Evolutionary conservation across 805 yeast genomes (phyloP), one percentile per base, ranked within the genome.

Genomic region (Saccharomycopsis lassenensis): DNA sequence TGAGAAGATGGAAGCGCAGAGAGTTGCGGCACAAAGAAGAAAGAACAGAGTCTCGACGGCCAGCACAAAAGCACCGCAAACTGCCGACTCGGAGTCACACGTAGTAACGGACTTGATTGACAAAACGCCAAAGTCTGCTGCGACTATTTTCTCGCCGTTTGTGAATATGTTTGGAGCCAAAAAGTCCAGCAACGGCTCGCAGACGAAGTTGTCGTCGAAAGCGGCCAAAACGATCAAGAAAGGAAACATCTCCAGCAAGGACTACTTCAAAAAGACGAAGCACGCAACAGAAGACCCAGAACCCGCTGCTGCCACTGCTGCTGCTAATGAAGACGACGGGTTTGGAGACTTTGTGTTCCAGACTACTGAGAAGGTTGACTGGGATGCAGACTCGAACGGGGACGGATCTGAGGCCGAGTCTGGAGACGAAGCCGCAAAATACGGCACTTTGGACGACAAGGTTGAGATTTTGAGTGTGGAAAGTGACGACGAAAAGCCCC

Each of bases 281-380:
- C n/a, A 23, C 25, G n/a, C 11, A 10, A 23, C 25, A 23, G n/a
- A 23, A 23, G 25, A 31, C 21, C 14, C 6, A 4, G 18, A 21
- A 22, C 7, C 34, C 18, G 17, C 12, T 19, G 27, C 29, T 19
- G 10, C 26, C n/a, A 14, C 14, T 10, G 16, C 12, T 21, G 18
- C 15, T 4, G 12, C 29, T 14, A 14, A 20, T 16, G 38, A 33
- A 8, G 41, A 37, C 24, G 44, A 40, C 20, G 37, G 26, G 5
- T 36, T 36, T 30, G 40, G 41, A 8, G 37, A 33, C 12, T 40
- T 40, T 28, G 37, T 33, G 10, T 37, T 39, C 10, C 33, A 36
- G 19, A 23, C 37, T 16, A 28, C 21, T 24, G 36, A 23, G 19
- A 26, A 26, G 4, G 29, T 4, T 5, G 12, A 26, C 12, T 8